Percentiles rank a stretch among this genome's conserved stretches.
Conservation (phyloP, 495 filamentous ascomycete genomes). For the Xylaria castorea region DNA sequence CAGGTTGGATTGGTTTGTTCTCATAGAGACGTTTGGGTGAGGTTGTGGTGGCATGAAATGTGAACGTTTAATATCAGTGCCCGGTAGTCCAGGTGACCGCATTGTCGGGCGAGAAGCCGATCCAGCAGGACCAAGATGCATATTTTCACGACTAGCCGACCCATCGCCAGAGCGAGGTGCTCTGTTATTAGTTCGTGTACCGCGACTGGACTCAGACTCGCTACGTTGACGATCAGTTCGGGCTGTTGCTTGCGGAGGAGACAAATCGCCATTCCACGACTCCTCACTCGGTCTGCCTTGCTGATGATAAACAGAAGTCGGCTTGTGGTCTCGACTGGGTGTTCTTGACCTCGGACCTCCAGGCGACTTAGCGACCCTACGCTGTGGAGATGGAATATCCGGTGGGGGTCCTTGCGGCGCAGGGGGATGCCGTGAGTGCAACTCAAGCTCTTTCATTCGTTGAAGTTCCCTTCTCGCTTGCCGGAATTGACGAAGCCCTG, state of each 20-base stretch:
- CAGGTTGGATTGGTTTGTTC: constrained; percentile 34
- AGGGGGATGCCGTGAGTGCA: constrained; percentile 42
- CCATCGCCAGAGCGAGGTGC: constrained; percentile 47
- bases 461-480: constrained; percentile 61
- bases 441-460: constrained; percentile 56
- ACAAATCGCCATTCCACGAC: constrained; percentile 32
- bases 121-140: constrained; percentile 41
- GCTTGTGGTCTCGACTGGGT: constrained; percentile 54
- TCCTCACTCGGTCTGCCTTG: constrained; percentile 52
- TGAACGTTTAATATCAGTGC: constrained; percentile 52
- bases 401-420: constrained; percentile 36
- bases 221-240: constrained; percentile 63
- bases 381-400: constrained; percentile 34
- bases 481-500: constrained; percentile 55
- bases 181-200: constrained; percentile 60
- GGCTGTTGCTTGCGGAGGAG: constrained; percentile 36
- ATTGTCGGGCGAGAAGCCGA: constrained; percentile 39
- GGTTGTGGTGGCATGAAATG: constrained; percentile 57
- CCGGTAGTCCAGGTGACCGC: constrained; percentile 54
- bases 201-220: constrained; percentile 63
- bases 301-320: constrained; percentile 49
- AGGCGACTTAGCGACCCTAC: constrained; percentile 42
- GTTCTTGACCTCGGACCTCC: constrained; percentile 41
- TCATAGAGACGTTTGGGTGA: constrained; percentile 44
- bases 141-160: constrained; percentile 37